Conservation (phyloP, 2,329 filamentous ascomycete genomes). For the Aspergillus sp. region DNA sequence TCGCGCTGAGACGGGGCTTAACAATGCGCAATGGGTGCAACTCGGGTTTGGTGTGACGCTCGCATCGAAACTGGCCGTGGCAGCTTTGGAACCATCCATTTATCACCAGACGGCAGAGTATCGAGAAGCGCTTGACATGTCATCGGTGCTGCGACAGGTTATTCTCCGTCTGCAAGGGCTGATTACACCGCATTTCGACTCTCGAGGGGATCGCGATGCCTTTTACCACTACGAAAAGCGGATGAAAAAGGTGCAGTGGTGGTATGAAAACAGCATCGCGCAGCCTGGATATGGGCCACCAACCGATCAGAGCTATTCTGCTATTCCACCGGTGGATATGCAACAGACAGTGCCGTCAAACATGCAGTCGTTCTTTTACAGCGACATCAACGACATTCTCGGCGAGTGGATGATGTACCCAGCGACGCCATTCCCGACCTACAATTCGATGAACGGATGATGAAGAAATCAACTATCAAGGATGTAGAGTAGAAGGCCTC, state of each 20-base stretch:
- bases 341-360: no score
- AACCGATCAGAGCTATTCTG: no score
- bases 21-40: conserved; percentile 39
- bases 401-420: no score
- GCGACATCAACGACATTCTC: no score
- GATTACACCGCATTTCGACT: neutral
- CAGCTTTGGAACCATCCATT: neutral
- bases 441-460: no score
- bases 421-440: no score
- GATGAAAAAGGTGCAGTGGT: neutral
- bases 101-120: neutral
- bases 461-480: no score
- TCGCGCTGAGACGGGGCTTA: conserved; percentile 30
- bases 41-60: conserved; percentile 13
- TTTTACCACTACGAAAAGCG: neutral
- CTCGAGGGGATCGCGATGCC: neutral
- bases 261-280: neutral
- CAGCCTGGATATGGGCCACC: no score
- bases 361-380: no score
- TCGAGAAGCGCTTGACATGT: neutral
- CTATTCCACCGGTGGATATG: no score
- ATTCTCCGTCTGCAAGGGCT: neutral
- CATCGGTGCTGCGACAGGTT: neutral
- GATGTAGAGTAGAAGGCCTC: no score
- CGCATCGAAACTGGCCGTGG: neutral